Conservation (phyloP, 306 rosid species). For the Malus orientalis region DNA sequence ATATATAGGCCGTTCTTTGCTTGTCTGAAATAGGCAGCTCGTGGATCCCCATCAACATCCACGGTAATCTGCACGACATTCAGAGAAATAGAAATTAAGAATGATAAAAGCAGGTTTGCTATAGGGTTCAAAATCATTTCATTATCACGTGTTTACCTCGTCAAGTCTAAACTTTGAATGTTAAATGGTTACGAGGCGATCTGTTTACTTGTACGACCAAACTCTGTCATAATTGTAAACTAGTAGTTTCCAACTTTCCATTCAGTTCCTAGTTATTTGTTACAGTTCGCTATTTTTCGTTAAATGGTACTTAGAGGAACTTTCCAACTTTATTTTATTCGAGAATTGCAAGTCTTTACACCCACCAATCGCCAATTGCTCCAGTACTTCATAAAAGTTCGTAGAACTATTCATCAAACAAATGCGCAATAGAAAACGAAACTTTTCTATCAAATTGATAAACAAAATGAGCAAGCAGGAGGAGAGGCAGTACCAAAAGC, state of each 20-base stretch:
- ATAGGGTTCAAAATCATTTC: neutral
- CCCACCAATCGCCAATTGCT: neutral
- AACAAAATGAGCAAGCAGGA: neutral
- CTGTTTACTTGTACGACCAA: no score
- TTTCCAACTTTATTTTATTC: no score
- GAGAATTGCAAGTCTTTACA: neutral
- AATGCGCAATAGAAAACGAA: neutral
- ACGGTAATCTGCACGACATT: constrained; percentile 52
- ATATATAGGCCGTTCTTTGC: constrained; percentile 82
- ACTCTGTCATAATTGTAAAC: no score
- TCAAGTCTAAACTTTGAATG: constrained; percentile 38
- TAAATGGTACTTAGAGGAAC: no score
- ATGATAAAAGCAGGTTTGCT: neutral
- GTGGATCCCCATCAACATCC: constrained; percentile 66
- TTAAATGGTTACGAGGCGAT: no score
- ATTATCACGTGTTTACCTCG: constrained; percentile 38
- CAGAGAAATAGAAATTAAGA: no score
- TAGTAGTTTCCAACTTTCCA: no score
- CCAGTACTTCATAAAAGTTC: neutral
- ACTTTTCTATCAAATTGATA: neutral
- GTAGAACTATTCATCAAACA: neutral
- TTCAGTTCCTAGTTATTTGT: no score
- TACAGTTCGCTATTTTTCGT: no score
- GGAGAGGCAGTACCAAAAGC: constrained; percentile 49
- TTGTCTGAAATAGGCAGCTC: constrained; percentile 82